Conservation (phyloP, 192 early-diverging fungal species). For the Umbelopsis isabellina region DNA sequence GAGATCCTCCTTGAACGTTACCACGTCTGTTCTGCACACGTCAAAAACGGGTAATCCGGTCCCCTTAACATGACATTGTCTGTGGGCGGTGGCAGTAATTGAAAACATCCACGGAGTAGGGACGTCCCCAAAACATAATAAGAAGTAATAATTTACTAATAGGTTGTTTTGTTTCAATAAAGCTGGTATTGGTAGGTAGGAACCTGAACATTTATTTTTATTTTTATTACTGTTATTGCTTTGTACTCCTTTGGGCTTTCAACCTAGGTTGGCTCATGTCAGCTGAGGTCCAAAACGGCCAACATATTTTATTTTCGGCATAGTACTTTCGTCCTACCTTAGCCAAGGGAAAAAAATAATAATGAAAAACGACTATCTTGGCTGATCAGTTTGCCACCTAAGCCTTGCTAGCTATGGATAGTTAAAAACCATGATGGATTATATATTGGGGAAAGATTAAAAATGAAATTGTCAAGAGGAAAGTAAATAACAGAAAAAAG, state of each 20-base stretch:
- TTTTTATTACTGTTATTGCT: too few species aligned
- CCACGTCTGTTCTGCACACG: background rate
- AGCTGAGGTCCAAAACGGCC: constrained; percentile 1
- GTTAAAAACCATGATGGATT: background rate
- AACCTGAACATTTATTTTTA: too few species aligned
- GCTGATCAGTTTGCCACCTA: background rate
- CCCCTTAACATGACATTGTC: background rate
- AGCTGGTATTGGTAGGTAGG: too few species aligned
- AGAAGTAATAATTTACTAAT: too few species aligned
- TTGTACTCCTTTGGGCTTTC: too few species aligned
- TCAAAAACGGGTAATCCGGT: constrained; percentile 9
- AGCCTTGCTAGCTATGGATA: background rate
- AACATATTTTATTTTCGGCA: background rate
- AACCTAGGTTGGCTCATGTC: background rate
- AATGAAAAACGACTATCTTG: background rate
- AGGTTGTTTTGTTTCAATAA: too few species aligned
- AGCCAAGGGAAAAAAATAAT: background rate
- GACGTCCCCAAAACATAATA: too few species aligned
- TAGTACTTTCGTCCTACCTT: constrained; percentile 4
- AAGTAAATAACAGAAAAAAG: too few species aligned
- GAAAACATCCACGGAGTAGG: too few species aligned
- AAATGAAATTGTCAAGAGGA: background rate
- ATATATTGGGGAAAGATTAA: background rate
- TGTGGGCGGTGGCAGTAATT: background rate
- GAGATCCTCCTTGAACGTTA: background rate